These are phyloP conservation scores for Bocquillonia castaneifolia DNA, from an alignment of 441 rosid species.

Conservation along the genomic window DNA sequence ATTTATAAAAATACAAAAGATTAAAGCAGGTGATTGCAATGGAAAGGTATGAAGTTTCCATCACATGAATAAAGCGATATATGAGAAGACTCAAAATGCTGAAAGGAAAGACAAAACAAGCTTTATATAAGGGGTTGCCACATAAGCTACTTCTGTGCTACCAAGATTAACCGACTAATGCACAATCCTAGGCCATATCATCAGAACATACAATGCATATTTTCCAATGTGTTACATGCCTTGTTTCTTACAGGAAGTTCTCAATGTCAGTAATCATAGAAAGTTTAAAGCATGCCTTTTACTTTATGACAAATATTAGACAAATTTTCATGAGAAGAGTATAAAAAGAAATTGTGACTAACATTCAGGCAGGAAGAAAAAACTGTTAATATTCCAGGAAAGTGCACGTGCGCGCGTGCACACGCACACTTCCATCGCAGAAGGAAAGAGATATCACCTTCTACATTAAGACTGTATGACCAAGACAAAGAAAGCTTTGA, in stretches of 20 bases:
- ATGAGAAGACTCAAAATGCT: not conserved
- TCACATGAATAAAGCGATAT: not conserved
- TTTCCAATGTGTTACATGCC: not conserved
- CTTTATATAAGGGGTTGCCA: not conserved
- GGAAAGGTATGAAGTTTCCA: not conserved
- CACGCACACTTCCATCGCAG: conserved; percentile 4
- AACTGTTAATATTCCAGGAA: not conserved
- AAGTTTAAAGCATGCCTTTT: not conserved
- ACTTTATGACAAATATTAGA: not conserved
- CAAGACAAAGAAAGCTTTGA: conserved; percentile 61
- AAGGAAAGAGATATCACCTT: conserved; percentile 47
- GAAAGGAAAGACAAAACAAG: not conserved
- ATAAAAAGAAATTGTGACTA: not conserved
- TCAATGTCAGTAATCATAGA: not conserved
- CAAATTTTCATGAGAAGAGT: not conserved
- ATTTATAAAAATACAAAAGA: not conserved
- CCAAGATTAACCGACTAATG: not conserved
- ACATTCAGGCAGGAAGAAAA: not conserved
- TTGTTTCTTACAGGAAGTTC: not conserved
- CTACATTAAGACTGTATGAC: conserved; percentile 76
- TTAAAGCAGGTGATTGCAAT: not conserved
- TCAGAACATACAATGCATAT: not conserved
- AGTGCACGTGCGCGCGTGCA: too few species aligned
- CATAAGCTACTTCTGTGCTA: not conserved
- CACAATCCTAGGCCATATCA: not conserved